Conservation (phyloP, 2,329 filamentous ascomycete species). For the Ophiocordyceps camponoti-floridani region DNA sequence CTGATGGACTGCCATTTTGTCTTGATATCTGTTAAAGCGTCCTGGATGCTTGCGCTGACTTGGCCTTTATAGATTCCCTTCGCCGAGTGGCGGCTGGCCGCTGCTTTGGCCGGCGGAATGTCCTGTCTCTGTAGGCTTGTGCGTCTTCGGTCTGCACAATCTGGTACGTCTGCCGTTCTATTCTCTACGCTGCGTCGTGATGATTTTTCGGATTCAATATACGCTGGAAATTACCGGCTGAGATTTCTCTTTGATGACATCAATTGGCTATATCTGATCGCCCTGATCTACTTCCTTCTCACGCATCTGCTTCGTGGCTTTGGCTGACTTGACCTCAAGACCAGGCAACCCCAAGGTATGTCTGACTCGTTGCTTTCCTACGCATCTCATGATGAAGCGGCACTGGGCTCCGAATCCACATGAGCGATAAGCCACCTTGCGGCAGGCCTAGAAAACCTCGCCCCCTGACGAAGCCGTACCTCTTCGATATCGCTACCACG, state of each 20-base stretch:
- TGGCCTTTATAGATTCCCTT: neutral
- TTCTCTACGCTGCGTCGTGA: conserved; percentile 10
- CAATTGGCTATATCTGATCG: conserved; percentile 74
- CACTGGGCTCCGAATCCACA: conserved; percentile 86
- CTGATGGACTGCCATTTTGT: conserved; percentile 36
- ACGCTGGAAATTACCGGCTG: conserved; percentile 96
- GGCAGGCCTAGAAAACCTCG: conserved; percentile 99
- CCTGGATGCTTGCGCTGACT: neutral
- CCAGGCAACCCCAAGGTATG: conserved; percentile 16
- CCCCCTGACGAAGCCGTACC: conserved; percentile 53
- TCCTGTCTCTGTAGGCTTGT: too few species aligned
- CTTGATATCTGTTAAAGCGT: neutral
- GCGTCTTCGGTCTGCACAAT: too few species aligned
- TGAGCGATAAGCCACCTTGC: conserved; percentile 82
- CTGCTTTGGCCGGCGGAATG: too few species aligned
- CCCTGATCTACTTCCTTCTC: conserved; percentile 3
- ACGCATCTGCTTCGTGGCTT: conserved; percentile 1
- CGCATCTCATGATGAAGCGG: conserved; percentile 59
- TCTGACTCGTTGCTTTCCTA: conserved; percentile 3
- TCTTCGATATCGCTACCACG: neutral
- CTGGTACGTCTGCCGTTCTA: conserved; percentile 13
- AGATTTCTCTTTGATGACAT: conserved; percentile 60
- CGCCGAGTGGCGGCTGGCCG: neutral
- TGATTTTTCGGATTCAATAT: conserved; percentile 53
- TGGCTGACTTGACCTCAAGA: conserved; percentile 14